These are phyloP conservation scores for Russula vinacea DNA, from an alignment of 768 basidiomycete species.

Conservation along the genomic window DNA sequence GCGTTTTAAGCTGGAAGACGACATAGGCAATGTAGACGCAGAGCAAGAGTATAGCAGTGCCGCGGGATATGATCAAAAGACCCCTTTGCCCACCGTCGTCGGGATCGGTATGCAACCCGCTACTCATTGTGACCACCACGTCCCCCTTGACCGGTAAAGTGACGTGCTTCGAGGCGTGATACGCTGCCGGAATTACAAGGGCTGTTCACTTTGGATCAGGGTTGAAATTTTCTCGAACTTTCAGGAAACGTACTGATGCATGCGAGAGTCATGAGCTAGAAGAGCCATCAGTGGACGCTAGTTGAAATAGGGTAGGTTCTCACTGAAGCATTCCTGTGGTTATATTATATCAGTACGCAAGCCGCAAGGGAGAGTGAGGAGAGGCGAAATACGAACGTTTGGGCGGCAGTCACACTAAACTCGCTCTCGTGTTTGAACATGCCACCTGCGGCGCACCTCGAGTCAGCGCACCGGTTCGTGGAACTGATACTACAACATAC, in stretches of 20 bases:
- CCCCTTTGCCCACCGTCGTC: conserved; percentile 39
- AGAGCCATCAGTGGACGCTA: conserved; percentile 17
- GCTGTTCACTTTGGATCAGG: conserved; percentile 40
- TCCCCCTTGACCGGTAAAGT: not conserved
- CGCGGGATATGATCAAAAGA: conserved; percentile 73
- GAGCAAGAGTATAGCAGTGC: conserved; percentile 74
- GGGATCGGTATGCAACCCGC: conserved; percentile 30
- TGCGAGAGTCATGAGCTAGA: conserved; percentile 76
- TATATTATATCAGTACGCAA: not conserved
- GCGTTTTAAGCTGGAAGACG: conserved; percentile 53
- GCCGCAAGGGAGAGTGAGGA: not conserved
- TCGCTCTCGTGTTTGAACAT: conserved; percentile 58
- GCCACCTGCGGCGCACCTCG: conserved; percentile 49
- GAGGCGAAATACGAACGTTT: conserved; percentile 54
- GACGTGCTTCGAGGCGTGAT: conserved; percentile 47
- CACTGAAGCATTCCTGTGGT: conserved; percentile 25
- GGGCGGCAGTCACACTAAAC: conserved; percentile 86
- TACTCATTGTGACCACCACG: conserved; percentile 21
- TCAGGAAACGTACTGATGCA: conserved; percentile 63
- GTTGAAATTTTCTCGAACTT: not conserved
- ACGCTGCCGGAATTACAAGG: conserved; percentile 89
- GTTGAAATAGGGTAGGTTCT: conserved; percentile 5
- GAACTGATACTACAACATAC: conserved; percentile 39
- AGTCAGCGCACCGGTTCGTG: conserved; percentile 5
- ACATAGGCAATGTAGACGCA: conserved; percentile 57